These are phyloP conservation scores for Acephala macrosclerotiorum DNA, from an alignment of 2,329 filamentous ascomycete genomes.

Conservation along the genomic window DNA sequence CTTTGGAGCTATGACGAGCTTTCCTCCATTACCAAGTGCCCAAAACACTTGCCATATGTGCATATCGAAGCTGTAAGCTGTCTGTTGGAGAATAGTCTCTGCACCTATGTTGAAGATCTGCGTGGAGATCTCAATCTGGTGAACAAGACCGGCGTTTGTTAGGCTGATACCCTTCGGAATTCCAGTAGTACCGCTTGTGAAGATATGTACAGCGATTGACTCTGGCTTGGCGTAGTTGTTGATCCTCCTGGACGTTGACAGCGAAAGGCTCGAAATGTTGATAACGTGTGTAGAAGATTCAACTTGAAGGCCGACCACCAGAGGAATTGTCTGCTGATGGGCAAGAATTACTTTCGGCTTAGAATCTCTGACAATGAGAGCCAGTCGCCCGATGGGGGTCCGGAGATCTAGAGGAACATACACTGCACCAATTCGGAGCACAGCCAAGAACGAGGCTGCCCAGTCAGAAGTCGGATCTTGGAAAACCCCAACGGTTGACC, in stretches of 20 bases:
- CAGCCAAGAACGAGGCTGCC: constrained; percentile 7
- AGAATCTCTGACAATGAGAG: not conserved
- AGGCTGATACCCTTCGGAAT: not conserved
- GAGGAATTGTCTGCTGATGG: not conserved
- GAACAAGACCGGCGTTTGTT: not conserved
- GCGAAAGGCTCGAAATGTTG: not conserved
- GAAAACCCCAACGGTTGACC: constrained; percentile 10
- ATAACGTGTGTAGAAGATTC: not conserved
- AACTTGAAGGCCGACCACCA: not conserved
- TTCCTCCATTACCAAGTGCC: constrained; percentile 20
- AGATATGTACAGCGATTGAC: too few relatives aligned
- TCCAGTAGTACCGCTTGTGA: too few relatives aligned
- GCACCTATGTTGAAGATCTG: not conserved
- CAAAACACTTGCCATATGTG: constrained; percentile 16
- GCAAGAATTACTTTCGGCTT: not conserved
- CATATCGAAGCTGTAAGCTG: constrained; percentile 22
- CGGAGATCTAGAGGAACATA: constrained; percentile 4
- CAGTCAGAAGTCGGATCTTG: constrained; percentile 2
- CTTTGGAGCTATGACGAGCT: constrained; percentile 13
- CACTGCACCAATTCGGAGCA: constrained; percentile 7
- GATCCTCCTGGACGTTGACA: too few relatives aligned
- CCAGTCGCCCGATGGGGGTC: not conserved
- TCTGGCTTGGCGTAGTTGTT: too few relatives aligned
- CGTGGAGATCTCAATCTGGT: not conserved
- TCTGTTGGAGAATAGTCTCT: constrained; percentile 20